Evolutionary conservation across 805 yeast species (phyloP), one percentile per base, ranked within the genome.

Genomic region (Starmerella roubikii): DNA sequence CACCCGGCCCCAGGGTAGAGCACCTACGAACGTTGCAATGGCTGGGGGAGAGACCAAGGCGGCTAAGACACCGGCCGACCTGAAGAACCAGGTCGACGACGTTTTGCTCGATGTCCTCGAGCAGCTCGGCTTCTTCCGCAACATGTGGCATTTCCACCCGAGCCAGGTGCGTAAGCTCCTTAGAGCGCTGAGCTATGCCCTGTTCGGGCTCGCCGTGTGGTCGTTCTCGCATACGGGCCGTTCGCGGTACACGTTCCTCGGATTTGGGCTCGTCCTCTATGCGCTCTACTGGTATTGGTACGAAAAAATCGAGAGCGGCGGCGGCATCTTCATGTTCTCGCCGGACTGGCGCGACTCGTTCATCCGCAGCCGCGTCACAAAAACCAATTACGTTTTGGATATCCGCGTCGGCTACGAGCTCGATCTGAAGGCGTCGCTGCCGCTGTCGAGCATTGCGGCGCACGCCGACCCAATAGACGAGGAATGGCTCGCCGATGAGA

Each of bases 311-410:
- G 49, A 46, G 40, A 39, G 40, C 34, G 49, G 48, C 16, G 47
- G 49, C 22, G 49, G 48, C 8, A 3, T 15, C 20, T 33, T 37
- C 34, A 13, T 46, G 6, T 46, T 46, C 35, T 40, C 48, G 26
- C 49, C 45, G 18, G 45, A 46, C 32, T 46, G 48, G 48, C 31
- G 37, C 12, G 49, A 46, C 38, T 28, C 49, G 34, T 44, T 28
- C 19, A 35, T 40, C 19, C 21, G 25, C 15, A 32, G 45, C 18
- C 12, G 24, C 7, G 13, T 26, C 30, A 44, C 47, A 21, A n/a
- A 15, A 30, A 44, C 49, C 4, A 44, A 43, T 29, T 44, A 38
- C 25, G 35, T 44, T 8, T 34, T 46, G 13, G 30, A 32, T 11
- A 32, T 46, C 19, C 21, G 18, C 12, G 39, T 46, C 10, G 49